Evolutionary conservation across 225 moss, liverwort and hornwort genomes (phyloP).

Genomic region (Thuidium tamariscinum): DNA sequence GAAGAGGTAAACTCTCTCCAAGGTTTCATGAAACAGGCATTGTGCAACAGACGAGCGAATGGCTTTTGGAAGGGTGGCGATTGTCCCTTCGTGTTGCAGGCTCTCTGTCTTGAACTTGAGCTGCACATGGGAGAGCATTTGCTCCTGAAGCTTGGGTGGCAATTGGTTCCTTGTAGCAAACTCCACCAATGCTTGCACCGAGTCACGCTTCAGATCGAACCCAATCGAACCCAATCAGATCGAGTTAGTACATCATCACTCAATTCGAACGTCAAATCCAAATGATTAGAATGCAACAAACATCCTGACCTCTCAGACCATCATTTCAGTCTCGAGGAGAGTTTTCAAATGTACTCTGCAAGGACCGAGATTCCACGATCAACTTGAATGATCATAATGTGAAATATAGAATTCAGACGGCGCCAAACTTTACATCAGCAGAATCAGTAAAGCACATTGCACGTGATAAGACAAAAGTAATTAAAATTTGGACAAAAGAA

Average conservation of each 20-base stretch:
- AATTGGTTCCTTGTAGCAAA: conserved; percentile 69
- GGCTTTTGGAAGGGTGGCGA: conserved; percentile 64
- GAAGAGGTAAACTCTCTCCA: conserved; percentile 74
- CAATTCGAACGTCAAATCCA: neutral
- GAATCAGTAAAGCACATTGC: neutral
- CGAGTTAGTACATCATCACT: too few relatives aligned
- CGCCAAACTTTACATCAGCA: neutral
- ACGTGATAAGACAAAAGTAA: neutral
- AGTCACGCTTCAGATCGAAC: conserved; percentile 50
- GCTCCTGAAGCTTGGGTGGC: conserved; percentile 64
- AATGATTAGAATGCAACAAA: neutral
- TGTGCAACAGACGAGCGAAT: conserved; percentile 72
- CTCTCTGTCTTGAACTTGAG: conserved; percentile 85
- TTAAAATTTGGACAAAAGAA: neutral
- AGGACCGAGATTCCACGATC: neutral
- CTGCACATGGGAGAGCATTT: conserved; percentile 83
- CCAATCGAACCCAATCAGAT: neutral
- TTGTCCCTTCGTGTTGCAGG: conserved; percentile 61
- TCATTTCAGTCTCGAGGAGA: neutral
- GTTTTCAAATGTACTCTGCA: neutral
- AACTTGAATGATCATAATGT: neutral
- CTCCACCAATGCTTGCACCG: conserved; percentile 71
- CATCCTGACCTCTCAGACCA: neutral
- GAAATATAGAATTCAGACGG: neutral
- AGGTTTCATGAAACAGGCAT: conserved; percentile 55